phyloP scores from a whole-genome alignment of 192 early-diverging fungal species.

The Coemansia reversa region DNA sequence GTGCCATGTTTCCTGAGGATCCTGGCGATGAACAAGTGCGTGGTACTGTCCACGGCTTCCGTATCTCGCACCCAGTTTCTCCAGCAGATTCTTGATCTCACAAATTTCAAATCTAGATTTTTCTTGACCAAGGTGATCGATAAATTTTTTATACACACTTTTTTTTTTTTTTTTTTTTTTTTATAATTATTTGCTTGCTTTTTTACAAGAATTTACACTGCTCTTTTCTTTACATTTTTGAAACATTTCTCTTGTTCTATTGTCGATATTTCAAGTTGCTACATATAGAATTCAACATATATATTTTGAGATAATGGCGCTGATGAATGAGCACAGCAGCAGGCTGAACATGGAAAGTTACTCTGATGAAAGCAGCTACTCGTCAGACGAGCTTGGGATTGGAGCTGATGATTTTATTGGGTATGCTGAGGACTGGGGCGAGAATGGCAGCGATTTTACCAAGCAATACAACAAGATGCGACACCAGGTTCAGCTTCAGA shows the following conservation, averaged over 20 bases:
- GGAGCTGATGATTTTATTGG: conserved; percentile 77
- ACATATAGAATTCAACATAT: background rate
- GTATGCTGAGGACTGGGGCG: conserved; percentile 77
- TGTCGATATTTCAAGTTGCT: background rate
- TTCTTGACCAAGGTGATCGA: background rate
- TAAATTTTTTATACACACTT: background rate
- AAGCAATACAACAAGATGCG: conserved; percentile 88
- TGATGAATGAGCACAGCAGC: conserved; percentile 3
- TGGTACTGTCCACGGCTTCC: conserved; percentile 78
- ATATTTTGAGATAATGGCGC: conserved; percentile 4
- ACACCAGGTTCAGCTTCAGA: conserved; percentile 60
- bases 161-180: background rate
- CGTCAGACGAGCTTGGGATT: conserved; percentile 54
- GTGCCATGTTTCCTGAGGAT: conserved; percentile 88
- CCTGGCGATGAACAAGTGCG: conserved; percentile 74
- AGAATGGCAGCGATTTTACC: conserved; percentile 86
- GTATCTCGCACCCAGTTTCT: conserved; percentile 28
- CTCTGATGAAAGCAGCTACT: conserved; percentile 13
- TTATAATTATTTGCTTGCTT: background rate
- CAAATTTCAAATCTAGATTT: conserved; percentile 1
- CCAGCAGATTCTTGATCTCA: background rate
- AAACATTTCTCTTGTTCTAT: background rate
- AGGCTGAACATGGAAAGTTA: conserved; percentile 6
- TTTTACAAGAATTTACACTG: background rate
- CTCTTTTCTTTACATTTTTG: background rate